Percentiles rank a stretch among this genome's conserved stretches.
These are phyloP conservation scores for Pseudogymnoascus sp. DNA, from an alignment of 2,329 filamentous ascomycete genomes.

Conservation along the genomic window DNA sequence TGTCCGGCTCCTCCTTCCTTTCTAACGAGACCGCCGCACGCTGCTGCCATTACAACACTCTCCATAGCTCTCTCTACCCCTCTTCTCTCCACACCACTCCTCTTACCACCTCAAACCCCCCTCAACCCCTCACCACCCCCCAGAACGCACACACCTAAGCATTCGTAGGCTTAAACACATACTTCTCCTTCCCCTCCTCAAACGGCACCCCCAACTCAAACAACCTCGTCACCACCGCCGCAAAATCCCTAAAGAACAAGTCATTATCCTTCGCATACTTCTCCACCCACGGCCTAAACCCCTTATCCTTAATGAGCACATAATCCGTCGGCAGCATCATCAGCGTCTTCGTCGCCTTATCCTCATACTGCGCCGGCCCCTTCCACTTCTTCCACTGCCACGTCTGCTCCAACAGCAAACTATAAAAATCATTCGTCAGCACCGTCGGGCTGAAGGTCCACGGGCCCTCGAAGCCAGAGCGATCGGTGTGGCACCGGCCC, in stretches of 20 bases:
- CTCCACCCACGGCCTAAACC: constrained; percentile 70
- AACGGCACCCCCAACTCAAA: constrained; percentile 96
- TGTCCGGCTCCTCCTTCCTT: neutral
- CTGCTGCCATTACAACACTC: no score
- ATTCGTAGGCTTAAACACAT: constrained; percentile 53
- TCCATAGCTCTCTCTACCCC: no score
- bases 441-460: constrained; percentile 91
- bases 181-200: constrained; percentile 47
- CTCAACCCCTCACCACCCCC: neutral
- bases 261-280: constrained; percentile 88
- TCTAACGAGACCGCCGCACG: neutral
- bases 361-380: constrained; percentile 78
- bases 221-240: constrained; percentile 66
- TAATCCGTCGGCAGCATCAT: constrained; percentile 98
- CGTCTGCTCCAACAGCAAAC: constrained; percentile 80
- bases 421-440: constrained; percentile 92
- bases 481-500: constrained; percentile 80
- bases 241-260: constrained; percentile 89
- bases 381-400: constrained; percentile 90
- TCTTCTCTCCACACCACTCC: neutral
- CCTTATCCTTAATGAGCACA: constrained; percentile 79
- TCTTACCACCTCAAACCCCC: neutral
- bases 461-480: constrained; percentile 78
- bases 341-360: constrained; percentile 74
- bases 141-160: constrained; percentile 19